A percentile compares a stretch with the other conserved stretches of the same genome.
phyloP scores from a whole-genome alignment of 148 eudicot genomes.

The Suaeda aralocaspica region DNA sequence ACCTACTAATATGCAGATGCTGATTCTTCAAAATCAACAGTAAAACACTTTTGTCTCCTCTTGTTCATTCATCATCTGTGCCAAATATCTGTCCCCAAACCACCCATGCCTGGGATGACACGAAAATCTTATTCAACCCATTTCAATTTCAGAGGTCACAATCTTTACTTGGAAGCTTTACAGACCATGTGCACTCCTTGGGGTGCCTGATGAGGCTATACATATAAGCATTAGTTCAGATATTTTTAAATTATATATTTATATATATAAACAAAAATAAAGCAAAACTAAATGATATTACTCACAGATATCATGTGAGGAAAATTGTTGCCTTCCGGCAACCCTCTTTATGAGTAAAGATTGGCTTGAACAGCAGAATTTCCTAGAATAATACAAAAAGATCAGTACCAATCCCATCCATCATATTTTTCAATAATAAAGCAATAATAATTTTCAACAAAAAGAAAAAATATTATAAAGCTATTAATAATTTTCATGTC shows the following conservation, averaged over 20 bases:
- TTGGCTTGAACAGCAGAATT: constrained; percentile 95
- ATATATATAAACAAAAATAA: too few species aligned
- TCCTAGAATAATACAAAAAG: constrained; percentile 37
- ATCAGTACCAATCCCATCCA: constrained; percentile 12
- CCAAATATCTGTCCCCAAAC: constrained; percentile 97
- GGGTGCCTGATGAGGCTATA: constrained; percentile 66
- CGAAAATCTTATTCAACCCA: constrained; percentile 76
- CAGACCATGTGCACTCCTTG: constrained; percentile 94
- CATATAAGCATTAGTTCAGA: not conserved
- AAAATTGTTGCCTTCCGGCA: constrained; percentile 89
- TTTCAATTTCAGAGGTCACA: constrained; percentile 92
- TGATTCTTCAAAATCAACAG: not conserved
- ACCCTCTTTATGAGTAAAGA: constrained; percentile 79
- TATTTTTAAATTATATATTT: too few species aligned
- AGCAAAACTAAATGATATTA: not conserved
- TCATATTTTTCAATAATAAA: not conserved
- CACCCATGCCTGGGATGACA: constrained; percentile 98
- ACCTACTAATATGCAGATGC: constrained; percentile 12
- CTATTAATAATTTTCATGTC: not conserved
- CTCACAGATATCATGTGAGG: constrained; percentile 94
- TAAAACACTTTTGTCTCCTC: not conserved
- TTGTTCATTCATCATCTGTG: constrained; percentile 65
- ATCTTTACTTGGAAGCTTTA: constrained; percentile 86
- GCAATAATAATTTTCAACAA: not conserved
- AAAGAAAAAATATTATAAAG: not conserved